Evolutionary conservation across 495 filamentous ascomycete genomes (phyloP).

Genomic region (Friedmanniomyces simplex): DNA sequence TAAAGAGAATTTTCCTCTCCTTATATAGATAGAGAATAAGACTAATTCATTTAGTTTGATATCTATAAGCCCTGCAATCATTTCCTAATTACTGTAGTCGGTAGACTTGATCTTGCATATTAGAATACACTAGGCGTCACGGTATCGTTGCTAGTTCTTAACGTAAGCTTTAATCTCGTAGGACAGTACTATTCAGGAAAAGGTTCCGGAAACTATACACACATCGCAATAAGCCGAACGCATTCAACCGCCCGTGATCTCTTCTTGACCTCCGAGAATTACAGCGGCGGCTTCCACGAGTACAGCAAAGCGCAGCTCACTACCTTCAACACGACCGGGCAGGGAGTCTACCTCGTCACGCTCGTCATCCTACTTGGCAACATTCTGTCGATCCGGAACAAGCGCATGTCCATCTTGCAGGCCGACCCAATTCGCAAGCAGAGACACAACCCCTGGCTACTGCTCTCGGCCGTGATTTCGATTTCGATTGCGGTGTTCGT

Average conservation of each 20-base stretch:
- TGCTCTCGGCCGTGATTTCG: slow-evolving; percentile 35
- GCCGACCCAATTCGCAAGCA: slow-evolving; percentile 41
- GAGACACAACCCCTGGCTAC: slow-evolving; percentile 42
- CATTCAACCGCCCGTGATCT: slow-evolving; percentile 35
- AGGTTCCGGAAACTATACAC: too few species aligned
- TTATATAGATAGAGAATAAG: too few species aligned
- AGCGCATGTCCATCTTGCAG: slow-evolving; percentile 56
- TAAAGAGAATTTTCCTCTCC: too few species aligned
- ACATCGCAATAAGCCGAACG: too few species aligned
- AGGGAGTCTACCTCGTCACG: slow-evolving; percentile 59
- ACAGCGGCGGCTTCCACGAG: slow-evolving; percentile 40
- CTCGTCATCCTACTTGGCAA: slow-evolving; percentile 65
- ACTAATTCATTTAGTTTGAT: too few species aligned
- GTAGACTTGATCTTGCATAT: too few species aligned
- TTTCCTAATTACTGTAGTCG: too few species aligned
- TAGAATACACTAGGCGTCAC: too few species aligned
- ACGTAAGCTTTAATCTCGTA: too few species aligned
- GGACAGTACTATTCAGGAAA: too few species aligned
- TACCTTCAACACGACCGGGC: slow-evolving; percentile 31
- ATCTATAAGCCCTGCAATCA: too few species aligned
- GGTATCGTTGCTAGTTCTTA: too few species aligned
- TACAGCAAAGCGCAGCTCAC: slow-evolving; percentile 35
- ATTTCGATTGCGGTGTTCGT: slow-evolving; percentile 44
- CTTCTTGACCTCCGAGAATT: slow-evolving; percentile 39
- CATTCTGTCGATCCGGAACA: slow-evolving; percentile 53